Evolutionary conservation across 2,329 filamentous ascomycete genomes (phyloP).

Genomic region (Blumeriella jaapii): DNA sequence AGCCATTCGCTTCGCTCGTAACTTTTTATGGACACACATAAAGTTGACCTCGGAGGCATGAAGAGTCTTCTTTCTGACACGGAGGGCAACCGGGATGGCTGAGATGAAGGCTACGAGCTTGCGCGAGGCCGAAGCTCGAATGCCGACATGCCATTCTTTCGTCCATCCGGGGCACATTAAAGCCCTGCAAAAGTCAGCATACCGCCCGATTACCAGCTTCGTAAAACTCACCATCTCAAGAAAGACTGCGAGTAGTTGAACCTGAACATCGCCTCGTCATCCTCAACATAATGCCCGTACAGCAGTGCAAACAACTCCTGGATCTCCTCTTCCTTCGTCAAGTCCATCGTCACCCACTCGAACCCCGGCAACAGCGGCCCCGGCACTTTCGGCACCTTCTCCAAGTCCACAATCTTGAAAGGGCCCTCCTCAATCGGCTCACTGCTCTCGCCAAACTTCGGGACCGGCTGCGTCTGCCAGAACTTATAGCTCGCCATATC

Average conservation of each 20-base stretch:
- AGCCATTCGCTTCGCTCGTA: slow-evolving; percentile 81
- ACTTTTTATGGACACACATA: slow-evolving; percentile 95
- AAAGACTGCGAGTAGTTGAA: slow-evolving; percentile 92
- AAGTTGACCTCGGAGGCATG: slow-evolving; percentile 93
- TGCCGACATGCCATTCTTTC: slow-evolving; percentile 89
- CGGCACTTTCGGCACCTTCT: slow-evolving; percentile 68
- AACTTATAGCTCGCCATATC: slow-evolving; percentile 98
- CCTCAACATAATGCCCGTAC: slow-evolving; percentile 92
- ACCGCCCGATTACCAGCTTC: background rate
- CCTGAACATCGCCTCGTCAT: slow-evolving; percentile 92
- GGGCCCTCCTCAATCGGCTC: slow-evolving; percentile 62
- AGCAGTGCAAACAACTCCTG: slow-evolving; percentile 87
- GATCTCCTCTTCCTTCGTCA: slow-evolving; percentile 65
- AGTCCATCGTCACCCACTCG: slow-evolving; percentile 87
- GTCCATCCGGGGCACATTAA: slow-evolving; percentile 91
- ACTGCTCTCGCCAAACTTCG: slow-evolving; percentile 59
- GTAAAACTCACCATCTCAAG: slow-evolving; percentile 61
- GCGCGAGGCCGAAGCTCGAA: slow-evolving; percentile 69
- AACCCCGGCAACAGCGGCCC: slow-evolving; percentile 69
- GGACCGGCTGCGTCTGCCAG: slow-evolving; percentile 95
- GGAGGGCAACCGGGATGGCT: slow-evolving; percentile 74
- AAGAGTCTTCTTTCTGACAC: slow-evolving; percentile 64
- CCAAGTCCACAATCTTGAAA: slow-evolving; percentile 67
- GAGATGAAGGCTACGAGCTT: slow-evolving; percentile 95
- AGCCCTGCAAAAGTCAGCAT: slow-evolving; percentile 48